Percentiles rank a stretch among this genome's conserved stretches.
phyloP scores from a whole-genome alignment of 345 rosid species.

The Acer campestre region DNA sequence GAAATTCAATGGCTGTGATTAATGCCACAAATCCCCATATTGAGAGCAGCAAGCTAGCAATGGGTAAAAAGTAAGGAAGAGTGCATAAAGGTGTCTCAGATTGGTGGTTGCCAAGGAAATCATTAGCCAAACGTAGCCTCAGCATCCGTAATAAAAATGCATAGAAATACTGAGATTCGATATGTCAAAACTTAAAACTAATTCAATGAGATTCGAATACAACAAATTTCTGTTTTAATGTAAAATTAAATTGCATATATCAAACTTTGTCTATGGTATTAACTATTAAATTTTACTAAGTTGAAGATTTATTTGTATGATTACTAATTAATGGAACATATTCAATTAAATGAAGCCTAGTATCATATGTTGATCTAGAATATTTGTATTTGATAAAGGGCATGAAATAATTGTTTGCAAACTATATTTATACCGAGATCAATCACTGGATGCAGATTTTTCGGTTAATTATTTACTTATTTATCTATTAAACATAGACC shows the following conservation, averaged over 20 bases:
- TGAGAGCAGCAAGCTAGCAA: conserved; percentile 12
- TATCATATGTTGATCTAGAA: neutral
- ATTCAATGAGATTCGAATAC: neutral
- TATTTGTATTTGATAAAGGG: neutral
- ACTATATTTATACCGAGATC: neutral
- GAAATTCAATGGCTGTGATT: neutral
- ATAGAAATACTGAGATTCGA: neutral
- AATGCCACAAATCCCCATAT: neutral
- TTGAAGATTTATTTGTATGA: neutral
- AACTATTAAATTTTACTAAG: neutral
- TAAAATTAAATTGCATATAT: neutral
- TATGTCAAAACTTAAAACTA: neutral
- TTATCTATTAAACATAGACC: neutral
- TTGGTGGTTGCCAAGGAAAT: neutral
- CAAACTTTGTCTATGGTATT: conserved; percentile 1
- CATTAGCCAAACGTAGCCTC: neutral
- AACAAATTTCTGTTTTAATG: neutral
- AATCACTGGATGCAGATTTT: neutral
- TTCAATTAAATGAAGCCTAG: neutral
- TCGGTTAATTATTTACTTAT: neutral
- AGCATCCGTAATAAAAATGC: neutral
- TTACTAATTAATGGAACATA: neutral
- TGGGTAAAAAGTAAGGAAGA: neutral
- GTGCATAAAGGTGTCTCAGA: neutral
- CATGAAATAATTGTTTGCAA: neutral